These are phyloP conservation scores for Cercospora citrullina DNA, from an alignment of 2,329 filamentous ascomycete species.

Conservation along the genomic window DNA sequence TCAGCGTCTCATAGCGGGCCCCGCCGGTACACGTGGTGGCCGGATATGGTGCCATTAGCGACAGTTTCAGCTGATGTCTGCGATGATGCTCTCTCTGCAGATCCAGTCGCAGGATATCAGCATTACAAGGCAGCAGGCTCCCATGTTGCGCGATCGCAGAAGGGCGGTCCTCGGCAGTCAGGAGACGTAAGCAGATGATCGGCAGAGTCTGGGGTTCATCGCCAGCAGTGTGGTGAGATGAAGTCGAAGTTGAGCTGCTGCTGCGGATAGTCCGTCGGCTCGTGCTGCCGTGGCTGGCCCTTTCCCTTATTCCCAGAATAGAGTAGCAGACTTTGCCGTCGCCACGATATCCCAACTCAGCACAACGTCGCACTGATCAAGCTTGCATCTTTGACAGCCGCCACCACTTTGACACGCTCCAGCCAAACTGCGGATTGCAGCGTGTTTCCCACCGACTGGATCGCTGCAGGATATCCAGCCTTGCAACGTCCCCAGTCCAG, in stretches of 20 bases:
- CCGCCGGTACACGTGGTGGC: background rate
- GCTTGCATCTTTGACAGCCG: background rate
- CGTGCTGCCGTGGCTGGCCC: background rate
- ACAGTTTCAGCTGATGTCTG: background rate
- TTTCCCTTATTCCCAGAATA: background rate
- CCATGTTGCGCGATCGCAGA: background rate
- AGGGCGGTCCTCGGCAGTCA: background rate
- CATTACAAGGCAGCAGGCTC: background rate
- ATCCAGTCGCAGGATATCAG: background rate
- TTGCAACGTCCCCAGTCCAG: background rate
- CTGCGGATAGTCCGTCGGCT: background rate
- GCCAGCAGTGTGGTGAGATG: background rate
- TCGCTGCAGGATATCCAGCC: background rate
- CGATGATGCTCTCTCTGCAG: background rate
- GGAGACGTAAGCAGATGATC: background rate
- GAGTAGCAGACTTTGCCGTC: background rate
- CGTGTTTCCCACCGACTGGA: background rate
- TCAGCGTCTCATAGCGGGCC: background rate
- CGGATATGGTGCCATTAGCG: background rate
- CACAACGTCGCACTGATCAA: background rate
- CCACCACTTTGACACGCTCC: background rate
- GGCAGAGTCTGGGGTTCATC: background rate
- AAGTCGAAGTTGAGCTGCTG: background rate
- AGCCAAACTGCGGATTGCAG: background rate
- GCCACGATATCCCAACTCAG: background rate